Percentiles rank a stretch among this genome's conserved stretches.
These are phyloP conservation scores for Petunia axillaris DNA, from an alignment of 257 asterid species.

Conservation along the genomic window DNA sequence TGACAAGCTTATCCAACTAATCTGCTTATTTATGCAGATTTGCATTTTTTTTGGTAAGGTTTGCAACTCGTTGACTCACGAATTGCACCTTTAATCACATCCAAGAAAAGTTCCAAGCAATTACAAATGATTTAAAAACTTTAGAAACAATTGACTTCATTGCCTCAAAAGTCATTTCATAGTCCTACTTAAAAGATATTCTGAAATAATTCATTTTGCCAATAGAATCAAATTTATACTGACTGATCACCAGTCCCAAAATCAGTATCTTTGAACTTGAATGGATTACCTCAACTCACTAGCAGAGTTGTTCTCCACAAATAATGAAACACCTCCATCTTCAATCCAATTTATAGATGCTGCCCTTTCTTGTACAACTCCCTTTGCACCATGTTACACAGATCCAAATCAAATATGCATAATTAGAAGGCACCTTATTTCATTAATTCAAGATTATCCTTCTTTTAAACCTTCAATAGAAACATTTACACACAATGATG, in stretches of 20 bases:
- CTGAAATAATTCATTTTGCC: neutral
- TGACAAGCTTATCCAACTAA: slow-evolving; percentile 23
- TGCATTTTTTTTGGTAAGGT: neutral
- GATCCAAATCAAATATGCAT: slow-evolving; percentile 74
- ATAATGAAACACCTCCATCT: slow-evolving; percentile 33
- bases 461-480: slow-evolving; percentile 51
- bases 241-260: slow-evolving; percentile 20
- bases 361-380: slow-evolving; percentile 56
- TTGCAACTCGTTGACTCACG: slow-evolving; percentile 13
- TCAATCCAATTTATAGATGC: slow-evolving; percentile 55
- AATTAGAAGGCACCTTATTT: slow-evolving; percentile 56
- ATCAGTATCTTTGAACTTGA: slow-evolving; percentile 21
- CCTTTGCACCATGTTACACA: slow-evolving; percentile 49
- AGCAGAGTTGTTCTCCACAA: slow-evolving; percentile 12
- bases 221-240: neutral
- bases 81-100: neutral
- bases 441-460: slow-evolving; percentile 56
- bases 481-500: slow-evolving; percentile 56
- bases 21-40: neutral
- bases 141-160: slow-evolving; percentile 32
- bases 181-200: neutral
- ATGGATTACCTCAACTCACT: slow-evolving; percentile 28
- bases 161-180: neutral
- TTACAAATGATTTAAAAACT: slow-evolving; percentile 22
- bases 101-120: slow-evolving; percentile 32